Evolutionary conservation across 306 rosid species (phyloP).

Genomic region (Quercus variabilis): DNA sequence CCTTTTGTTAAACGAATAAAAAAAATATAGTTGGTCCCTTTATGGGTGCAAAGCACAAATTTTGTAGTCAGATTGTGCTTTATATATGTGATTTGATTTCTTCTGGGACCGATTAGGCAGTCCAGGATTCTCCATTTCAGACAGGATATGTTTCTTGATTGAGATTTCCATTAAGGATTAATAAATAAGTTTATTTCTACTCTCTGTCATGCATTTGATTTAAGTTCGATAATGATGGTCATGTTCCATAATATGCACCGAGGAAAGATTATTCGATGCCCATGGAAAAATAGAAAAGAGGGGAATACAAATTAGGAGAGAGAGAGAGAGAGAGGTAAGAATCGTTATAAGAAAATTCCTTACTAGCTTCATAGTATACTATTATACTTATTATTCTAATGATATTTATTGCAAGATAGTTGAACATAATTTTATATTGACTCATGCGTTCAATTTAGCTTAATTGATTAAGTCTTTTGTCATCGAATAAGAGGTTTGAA

Average conservation of each 20-base stretch:
- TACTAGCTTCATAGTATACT: no score
- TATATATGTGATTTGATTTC: not conserved
- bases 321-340: not conserved
- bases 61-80: not conserved
- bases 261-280: not conserved
- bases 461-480: no score
- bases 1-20: not conserved
- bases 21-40: not conserved
- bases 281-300: not conserved
- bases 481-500: rapidly evolving
- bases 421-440: no score
- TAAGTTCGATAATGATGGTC: not conserved
- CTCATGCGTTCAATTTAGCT: no score
- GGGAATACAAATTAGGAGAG: not conserved
- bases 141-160: not conserved
- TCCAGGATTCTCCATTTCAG: not conserved
- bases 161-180: not conserved
- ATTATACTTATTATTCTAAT: no score
- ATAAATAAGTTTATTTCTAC: not conserved
- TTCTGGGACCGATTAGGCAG: not conserved
- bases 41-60: not conserved
- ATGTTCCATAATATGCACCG: not conserved
- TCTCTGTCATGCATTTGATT: not conserved
- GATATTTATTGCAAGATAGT: no score
- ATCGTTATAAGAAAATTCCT: no score